Base-by-base conservation (phyloP, 2,329 filamentous ascomycete species). In the Cladosporium sp. region DNA sequence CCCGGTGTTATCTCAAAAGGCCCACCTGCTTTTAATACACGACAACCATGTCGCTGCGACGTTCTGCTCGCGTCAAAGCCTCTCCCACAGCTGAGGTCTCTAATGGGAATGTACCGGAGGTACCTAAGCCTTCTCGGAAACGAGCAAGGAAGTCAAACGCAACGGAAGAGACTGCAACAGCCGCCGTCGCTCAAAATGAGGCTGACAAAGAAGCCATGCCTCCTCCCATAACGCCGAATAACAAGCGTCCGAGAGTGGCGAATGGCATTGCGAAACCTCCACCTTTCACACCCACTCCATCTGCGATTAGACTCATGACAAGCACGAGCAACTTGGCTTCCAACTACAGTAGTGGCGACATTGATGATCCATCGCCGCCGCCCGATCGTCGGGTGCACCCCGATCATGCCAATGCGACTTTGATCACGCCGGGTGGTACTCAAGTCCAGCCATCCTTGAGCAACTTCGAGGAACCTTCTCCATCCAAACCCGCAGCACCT, bases 371-470 rank as follows among this genome's bases (percentile, higher is more conserved):
- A 17, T 62, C 53, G 4, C 61, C 43, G 20, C 61, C 63, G 4
- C 48, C 58, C n/a, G 68, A 74, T 45, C 78, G 84, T 19, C 77
- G 85, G 2, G 84, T 83, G 12, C 75, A 83, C 56, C 82, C 85
- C 0, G 78, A 79, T 57, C 70, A 73, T 12, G 86, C 85, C 38
- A 89, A 89, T 64, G 86, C 85, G 1, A 77, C 81, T 1, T 73
- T 91, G 8, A 69, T 88, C n/a, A 88, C 86, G 0, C 85, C 86
- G 2, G 79, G 84, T 62, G 84, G 85, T 3, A 86, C 83, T 2
- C 77, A 81, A 39, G 64, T 88, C 7, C 70, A 86, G 19, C 74
- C 77, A 9, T 74, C 72, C 45, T 67, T 68, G 58, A 56, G 71
- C 61, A 64, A 67, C 7, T 69, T 67, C 5, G 66, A 66, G 15